Conservation (phyloP, 768 basidiomycete genomes). For the Lactarius psammicola region DNA sequence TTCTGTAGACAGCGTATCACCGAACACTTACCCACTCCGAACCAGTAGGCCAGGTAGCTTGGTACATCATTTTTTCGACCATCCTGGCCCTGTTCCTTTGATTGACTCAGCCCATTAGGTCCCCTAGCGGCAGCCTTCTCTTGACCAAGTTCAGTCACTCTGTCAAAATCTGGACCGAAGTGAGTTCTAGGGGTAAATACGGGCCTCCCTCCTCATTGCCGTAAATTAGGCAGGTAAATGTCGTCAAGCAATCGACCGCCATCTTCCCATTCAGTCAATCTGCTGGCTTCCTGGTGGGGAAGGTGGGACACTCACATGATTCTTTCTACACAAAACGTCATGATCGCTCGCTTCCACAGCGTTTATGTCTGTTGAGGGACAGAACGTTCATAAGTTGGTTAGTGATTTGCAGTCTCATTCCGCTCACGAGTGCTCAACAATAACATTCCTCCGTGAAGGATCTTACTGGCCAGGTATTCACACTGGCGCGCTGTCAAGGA, state of each 20-base stretch:
- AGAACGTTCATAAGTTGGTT: neutral
- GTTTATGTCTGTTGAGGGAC: neutral
- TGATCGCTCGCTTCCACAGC: neutral
- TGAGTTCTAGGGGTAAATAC: conserved; percentile 33
- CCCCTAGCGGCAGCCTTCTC: too few species aligned
- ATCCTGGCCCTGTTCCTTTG: conserved; percentile 40
- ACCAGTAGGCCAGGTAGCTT: conserved; percentile 74
- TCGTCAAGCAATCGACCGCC: too few species aligned
- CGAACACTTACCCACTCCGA: conserved; percentile 65
- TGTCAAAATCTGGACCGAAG: conserved; percentile 58
- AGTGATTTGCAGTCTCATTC: neutral
- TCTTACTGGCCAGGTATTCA: too few species aligned
- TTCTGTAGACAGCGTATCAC: conserved; percentile 39
- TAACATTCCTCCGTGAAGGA: too few species aligned
- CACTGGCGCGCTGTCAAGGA: neutral
- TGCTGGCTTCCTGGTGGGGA: too few species aligned
- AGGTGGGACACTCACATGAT: too few species aligned
- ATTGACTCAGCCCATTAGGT: conserved; percentile 8
- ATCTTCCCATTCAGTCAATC: too few species aligned
- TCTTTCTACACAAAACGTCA: neutral
- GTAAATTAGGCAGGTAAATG: neutral
- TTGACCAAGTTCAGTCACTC: too few species aligned
- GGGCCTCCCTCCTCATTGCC: neutral
- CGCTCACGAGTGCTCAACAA: neutral
- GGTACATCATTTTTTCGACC: conserved; percentile 41